Conservation (phyloP, 2,329 filamentous ascomycete genomes). For the Aspergillus piperis region DNA sequence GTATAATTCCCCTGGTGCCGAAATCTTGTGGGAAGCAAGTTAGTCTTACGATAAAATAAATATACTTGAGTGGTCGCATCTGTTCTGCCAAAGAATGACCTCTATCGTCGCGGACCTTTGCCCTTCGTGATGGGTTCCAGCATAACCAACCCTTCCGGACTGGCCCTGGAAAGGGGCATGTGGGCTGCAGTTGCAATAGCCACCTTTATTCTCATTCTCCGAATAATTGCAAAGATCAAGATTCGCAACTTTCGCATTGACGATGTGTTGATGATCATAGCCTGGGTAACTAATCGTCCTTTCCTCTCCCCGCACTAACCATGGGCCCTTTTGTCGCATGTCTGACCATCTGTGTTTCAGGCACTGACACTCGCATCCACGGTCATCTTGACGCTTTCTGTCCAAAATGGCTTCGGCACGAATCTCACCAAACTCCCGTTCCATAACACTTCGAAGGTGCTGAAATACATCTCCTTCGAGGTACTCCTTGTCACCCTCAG, state of each 20-base stretch:
- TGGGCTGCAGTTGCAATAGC: constrained; percentile 32
- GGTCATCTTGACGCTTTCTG: constrained; percentile 27
- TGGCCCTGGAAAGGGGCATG: constrained; percentile 26
- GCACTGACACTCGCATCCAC: constrained; percentile 26
- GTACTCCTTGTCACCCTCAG: constrained; percentile 32
- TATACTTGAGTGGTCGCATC: not conserved
- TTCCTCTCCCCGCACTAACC: not conserved
- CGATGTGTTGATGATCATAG: constrained; percentile 34
- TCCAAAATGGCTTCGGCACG: constrained; percentile 31
- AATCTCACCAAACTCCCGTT: constrained; percentile 17
- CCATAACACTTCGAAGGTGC: constrained; percentile 19
- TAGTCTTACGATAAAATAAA: not conserved
- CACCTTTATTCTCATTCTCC: constrained; percentile 27
- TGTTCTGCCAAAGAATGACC: not conserved
- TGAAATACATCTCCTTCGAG: constrained; percentile 32
- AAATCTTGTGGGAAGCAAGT: not conserved
- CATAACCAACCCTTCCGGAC: constrained; percentile 17
- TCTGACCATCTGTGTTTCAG: constrained; percentile 12
- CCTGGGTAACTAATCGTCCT: constrained; percentile 21
- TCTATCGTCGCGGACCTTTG: not conserved
- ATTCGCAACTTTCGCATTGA: constrained; percentile 31
- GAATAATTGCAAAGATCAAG: constrained; percentile 33
- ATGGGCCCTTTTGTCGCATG: not conserved
- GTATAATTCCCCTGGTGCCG: not conserved
- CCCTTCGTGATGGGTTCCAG: constrained; percentile 2